Evolutionary conservation across 495 filamentous ascomycete species (phyloP).

Genomic region (Penicillium mononematosum): DNA sequence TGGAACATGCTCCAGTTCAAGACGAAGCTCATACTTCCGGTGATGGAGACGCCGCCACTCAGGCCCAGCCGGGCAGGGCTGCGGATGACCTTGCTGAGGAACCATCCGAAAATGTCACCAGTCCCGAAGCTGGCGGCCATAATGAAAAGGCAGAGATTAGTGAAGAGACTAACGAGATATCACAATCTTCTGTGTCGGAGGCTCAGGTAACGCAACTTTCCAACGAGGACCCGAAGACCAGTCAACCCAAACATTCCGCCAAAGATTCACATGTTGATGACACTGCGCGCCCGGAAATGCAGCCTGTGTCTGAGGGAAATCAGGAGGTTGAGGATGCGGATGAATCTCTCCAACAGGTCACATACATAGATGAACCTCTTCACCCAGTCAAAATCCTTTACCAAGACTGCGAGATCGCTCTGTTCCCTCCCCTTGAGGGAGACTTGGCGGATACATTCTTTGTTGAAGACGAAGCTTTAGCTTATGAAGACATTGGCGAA

Average conservation of each 20-base stretch:
- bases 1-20: constrained; percentile 3
- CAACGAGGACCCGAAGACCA: constrained; percentile 10
- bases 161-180: constrained; percentile 28
- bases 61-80: background rate
- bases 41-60: background rate
- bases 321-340: constrained; percentile 15
- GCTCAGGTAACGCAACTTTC: constrained; percentile 12
- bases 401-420: constrained; percentile 62
- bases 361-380: constrained; percentile 25
- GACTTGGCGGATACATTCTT: constrained; percentile 72
- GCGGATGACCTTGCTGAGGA: background rate
- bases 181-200: constrained; percentile 13
- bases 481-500: constrained; percentile 54
- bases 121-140: background rate
- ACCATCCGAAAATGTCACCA: background rate
- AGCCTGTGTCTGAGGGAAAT: constrained; percentile 13
- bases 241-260: constrained; percentile 1
- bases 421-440: constrained; percentile 65
- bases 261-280: constrained; percentile 6
- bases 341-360: constrained; percentile 28
- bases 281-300: constrained; percentile 11
- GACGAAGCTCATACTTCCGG: background rate
- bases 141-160: constrained; percentile 13
- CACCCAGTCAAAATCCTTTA: constrained; percentile 63
- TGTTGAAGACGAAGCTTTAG: constrained; percentile 62